A percentile compares a stretch with the other conserved stretches of the same genome.
These are phyloP conservation scores for Liriodendron chinense DNA, from an alignment of 164 flowering plant genomes.

Conservation along the genomic window DNA sequence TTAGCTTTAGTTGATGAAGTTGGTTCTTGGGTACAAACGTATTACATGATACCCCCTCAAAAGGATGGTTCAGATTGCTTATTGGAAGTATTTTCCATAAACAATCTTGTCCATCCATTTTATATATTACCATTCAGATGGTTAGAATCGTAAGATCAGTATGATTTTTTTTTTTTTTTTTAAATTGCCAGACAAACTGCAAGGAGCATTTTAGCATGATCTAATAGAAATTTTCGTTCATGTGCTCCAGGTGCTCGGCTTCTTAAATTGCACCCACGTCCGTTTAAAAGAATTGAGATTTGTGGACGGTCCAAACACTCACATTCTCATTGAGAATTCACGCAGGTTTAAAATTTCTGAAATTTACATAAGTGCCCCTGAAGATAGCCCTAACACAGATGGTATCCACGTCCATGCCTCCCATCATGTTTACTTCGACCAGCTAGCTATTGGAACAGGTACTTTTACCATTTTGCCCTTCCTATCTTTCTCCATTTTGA, in stretches of 20 bases:
- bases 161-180: not conserved
- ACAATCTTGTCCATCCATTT: too few relatives aligned
- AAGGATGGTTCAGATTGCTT: too few relatives aligned
- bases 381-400: not conserved
- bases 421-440: not conserved
- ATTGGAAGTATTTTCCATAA: too few relatives aligned
- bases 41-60: too few relatives aligned
- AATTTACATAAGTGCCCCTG: conserved; percentile 23
- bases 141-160: too few relatives aligned
- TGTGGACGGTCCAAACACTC: not conserved
- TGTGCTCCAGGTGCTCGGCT: not conserved
- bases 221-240: not conserved
- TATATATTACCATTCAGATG: not conserved
- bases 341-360: conserved; percentile 27
- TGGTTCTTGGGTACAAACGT: too few relatives aligned
- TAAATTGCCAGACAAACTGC: not conserved
- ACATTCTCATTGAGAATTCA: not conserved
- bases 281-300: not conserved
- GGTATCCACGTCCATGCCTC: not conserved
- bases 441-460: not conserved
- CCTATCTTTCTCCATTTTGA: not conserved
- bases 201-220: not conserved
- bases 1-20: too few relatives aligned
- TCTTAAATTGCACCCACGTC: not conserved
- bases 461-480: not conserved